Evolutionary conservation across 1,284 basidiomycete species (phyloP).

Genomic region (Cryptococcus sp.): DNA sequence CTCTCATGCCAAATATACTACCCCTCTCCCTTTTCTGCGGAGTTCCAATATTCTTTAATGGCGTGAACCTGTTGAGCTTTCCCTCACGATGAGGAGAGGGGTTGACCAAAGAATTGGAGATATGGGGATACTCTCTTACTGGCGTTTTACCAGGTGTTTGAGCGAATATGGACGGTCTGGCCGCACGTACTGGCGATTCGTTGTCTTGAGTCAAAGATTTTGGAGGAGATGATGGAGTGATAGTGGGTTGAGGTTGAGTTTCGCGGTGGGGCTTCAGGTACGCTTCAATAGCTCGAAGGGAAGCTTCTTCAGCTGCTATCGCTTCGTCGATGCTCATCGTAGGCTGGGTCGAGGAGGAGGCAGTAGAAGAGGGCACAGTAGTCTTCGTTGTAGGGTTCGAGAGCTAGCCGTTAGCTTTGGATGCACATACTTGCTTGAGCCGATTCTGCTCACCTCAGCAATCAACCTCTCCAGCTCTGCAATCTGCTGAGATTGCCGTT

Average conservation of each 20-base stretch:
- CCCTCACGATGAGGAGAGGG: slow-evolving; percentile 21
- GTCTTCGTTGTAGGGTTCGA: neutral
- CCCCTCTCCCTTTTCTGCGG: slow-evolving; percentile 17
- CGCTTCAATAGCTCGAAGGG: slow-evolving; percentile 33
- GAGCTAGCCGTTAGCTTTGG: neutral
- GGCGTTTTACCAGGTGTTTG: slow-evolving; percentile 23
- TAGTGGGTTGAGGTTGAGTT: too few species aligned
- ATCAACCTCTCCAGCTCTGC: slow-evolving; percentile 36
- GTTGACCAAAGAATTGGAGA: slow-evolving; percentile 34
- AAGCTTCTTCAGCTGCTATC: slow-evolving; percentile 42
- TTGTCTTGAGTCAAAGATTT: neutral
- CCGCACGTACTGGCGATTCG: neutral
- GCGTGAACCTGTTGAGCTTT: slow-evolving; percentile 27
- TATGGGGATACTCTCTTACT: slow-evolving; percentile 14
- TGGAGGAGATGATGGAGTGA: slow-evolving; percentile 3
- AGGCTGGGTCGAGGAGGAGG: neutral
- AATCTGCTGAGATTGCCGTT: slow-evolving; percentile 27
- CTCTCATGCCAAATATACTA: slow-evolving; percentile 18
- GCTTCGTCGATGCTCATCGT: slow-evolving; percentile 36
- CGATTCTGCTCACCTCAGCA: slow-evolving; percentile 23
- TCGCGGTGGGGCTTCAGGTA: slow-evolving; percentile 23
- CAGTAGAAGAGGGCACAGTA: neutral
- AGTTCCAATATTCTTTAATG: slow-evolving; percentile 29
- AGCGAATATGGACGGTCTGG: neutral
- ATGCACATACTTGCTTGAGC: too few species aligned